Conservation (phyloP, 768 basidiomycete genomes). For the Tylopilus plumbeoviolaceoides region DNA sequence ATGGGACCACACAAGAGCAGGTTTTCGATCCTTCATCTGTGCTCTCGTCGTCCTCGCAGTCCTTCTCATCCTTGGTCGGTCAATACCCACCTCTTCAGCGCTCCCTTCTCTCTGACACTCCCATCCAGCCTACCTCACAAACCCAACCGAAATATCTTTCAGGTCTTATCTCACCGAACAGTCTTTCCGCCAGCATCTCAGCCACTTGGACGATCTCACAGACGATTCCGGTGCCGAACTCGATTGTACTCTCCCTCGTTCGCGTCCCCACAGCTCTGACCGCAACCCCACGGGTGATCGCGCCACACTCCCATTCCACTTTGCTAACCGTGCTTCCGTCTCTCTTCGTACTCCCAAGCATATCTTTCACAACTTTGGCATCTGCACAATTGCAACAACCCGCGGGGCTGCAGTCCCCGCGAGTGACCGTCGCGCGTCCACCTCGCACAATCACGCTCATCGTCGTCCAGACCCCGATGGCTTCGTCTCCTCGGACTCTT, state of each 20-base stretch:
- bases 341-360: constrained; percentile 90
- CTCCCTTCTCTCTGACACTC: background rate
- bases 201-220: constrained; percentile 67
- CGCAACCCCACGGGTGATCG: constrained; percentile 19
- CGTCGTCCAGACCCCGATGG: constrained; percentile 36
- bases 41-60: constrained; percentile 65
- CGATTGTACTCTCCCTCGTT: constrained; percentile 25
- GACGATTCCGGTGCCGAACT: constrained; percentile 45
- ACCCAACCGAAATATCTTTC: constrained; percentile 92
- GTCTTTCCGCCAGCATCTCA: constrained; percentile 92
- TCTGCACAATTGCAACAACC: constrained; percentile 75
- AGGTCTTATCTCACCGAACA: constrained; percentile 95
- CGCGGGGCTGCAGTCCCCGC: constrained; percentile 35
- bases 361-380: constrained; percentile 78
- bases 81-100: background rate
- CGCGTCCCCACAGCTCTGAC: constrained; percentile 24
- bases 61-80: constrained; percentile 68
- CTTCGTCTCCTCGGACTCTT: constrained; percentile 66
- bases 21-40: constrained; percentile 68
- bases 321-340: constrained; percentile 89
- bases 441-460: constrained; percentile 13
- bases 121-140: constrained; percentile 82
- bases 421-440: constrained; percentile 54
- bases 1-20: constrained; percentile 52
- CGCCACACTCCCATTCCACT: constrained; percentile 55